Percentiles rank a stretch among this genome's conserved stretches.
Evolutionary conservation across 805 yeast species (phyloP).

Genomic region (Pichia scutulata): DNA sequence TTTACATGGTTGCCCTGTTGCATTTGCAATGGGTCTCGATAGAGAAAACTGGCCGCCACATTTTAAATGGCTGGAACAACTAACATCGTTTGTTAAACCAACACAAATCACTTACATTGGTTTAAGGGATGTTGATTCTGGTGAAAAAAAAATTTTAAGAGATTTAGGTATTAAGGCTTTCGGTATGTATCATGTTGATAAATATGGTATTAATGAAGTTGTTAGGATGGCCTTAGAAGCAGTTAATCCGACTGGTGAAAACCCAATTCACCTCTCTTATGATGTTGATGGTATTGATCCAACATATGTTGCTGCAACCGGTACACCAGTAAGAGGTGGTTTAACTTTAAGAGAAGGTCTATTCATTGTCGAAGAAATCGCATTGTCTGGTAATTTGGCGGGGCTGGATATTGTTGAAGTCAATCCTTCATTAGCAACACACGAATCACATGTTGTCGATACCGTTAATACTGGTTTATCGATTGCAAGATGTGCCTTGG

Average conservation of each 20-base stretch:
- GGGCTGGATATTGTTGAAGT: conserved; percentile 92
- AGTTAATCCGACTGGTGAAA: conserved; percentile 60
- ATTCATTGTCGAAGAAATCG: conserved; percentile 85
- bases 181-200: conserved; percentile 94
- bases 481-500: conserved; percentile 87
- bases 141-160: conserved; percentile 67
- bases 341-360: conserved; percentile 90
- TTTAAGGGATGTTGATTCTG: conserved; percentile 83
- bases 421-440: conserved; percentile 80
- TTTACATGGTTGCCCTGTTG: conserved; percentile 93
- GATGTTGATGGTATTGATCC: conserved; percentile 98
- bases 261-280: conserved; percentile 82
- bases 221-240: conserved; percentile 82
- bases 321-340: conserved; percentile 97
- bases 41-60: conserved; percentile 59
- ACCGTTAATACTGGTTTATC: conserved; percentile 90
- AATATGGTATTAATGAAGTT: conserved; percentile 85
- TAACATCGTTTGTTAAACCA: conserved; percentile 54
- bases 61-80: conserved; percentile 56
- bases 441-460: conserved; percentile 66
- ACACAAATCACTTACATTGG: conserved; percentile 86
- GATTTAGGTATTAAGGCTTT: conserved; percentile 73
- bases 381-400: conserved; percentile 79
- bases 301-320: conserved; percentile 89
- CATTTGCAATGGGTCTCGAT: conserved; percentile 82